Percentiles rank a stretch among this genome's conserved stretches.
phyloP scores from a whole-genome alignment of 257 asterid species.

The Solanum peruvianum region DNA sequence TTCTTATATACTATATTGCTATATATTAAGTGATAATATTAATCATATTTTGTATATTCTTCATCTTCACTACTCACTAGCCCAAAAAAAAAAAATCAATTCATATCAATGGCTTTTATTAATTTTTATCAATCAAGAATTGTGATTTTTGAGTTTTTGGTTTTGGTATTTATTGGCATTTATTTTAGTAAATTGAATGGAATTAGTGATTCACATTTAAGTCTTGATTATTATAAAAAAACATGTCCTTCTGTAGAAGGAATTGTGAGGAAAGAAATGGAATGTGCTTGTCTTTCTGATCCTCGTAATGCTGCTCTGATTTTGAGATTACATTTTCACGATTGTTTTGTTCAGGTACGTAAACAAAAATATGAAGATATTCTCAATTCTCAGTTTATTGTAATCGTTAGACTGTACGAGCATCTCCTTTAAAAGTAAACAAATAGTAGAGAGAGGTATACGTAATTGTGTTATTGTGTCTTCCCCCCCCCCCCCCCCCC shows the following conservation, averaged over 20 bases:
- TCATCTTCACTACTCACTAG: background rate
- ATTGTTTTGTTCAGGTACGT: slow-evolving; percentile 77
- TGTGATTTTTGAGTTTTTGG: slow-evolving; percentile 17
- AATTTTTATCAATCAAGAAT: slow-evolving; percentile 9
- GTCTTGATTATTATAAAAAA: slow-evolving; percentile 58
- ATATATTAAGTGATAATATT: background rate
- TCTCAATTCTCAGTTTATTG: background rate
- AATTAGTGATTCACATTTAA: slow-evolving; percentile 44
- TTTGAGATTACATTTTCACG: slow-evolving; percentile 67
- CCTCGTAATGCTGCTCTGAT: slow-evolving; percentile 87
- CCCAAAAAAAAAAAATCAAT: background rate
- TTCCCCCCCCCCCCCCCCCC: background rate
- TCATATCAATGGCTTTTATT: slow-evolving; percentile 16
- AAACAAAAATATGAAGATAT: background rate
- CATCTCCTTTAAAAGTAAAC: background rate
- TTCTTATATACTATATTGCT: background rate
- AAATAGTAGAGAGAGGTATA: background rate
- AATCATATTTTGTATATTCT: background rate
- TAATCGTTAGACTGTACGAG: too few relatives aligned
- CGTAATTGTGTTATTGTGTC: background rate
- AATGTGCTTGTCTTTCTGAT: slow-evolving; percentile 77
- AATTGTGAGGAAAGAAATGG: slow-evolving; percentile 69
- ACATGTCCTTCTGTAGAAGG: slow-evolving; percentile 59
- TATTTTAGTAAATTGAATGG: slow-evolving; percentile 14
- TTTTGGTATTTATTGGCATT: slow-evolving; percentile 14